phyloP scores from a whole-genome alignment of 768 basidiomycete species.

The Boletus rubescentipes region DNA sequence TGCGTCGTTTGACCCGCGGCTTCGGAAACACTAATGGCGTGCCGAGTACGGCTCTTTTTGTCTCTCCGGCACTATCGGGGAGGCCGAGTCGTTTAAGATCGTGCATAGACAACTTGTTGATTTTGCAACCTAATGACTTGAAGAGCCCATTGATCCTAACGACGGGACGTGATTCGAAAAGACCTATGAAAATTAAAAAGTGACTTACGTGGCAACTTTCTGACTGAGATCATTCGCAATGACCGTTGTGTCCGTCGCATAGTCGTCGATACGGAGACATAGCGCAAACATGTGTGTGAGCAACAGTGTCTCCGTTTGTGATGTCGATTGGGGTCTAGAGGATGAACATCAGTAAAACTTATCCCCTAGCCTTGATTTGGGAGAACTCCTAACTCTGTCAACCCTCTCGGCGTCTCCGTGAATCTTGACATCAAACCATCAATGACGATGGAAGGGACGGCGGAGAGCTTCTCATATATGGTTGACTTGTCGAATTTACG shows the following conservation, averaged over 20 bases:
- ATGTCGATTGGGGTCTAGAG: constrained; percentile 52
- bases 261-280: constrained; percentile 77
- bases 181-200: background rate
- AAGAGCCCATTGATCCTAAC: constrained; percentile 65
- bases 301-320: constrained; percentile 67
- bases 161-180: background rate
- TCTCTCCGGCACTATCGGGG: constrained; percentile 56
- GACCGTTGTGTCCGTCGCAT: constrained; percentile 61
- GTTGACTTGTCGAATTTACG: constrained; percentile 48
- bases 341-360: background rate
- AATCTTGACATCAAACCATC: constrained; percentile 79
- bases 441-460: constrained; percentile 61
- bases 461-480: constrained; percentile 54
- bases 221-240: constrained; percentile 77
- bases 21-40: constrained; percentile 85
- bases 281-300: constrained; percentile 80
- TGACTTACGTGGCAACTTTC: constrained; percentile 58
- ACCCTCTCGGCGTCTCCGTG: constrained; percentile 70
- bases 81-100: constrained; percentile 74
- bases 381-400: constrained; percentile 50
- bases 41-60: constrained; percentile 70
- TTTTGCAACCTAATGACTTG: constrained; percentile 78
- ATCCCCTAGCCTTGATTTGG: no score
- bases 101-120: constrained; percentile 51
- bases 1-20: constrained; percentile 38